phyloP scores from a whole-genome alignment of 768 basidiomycete genomes.

The Phaffia australis region DNA sequence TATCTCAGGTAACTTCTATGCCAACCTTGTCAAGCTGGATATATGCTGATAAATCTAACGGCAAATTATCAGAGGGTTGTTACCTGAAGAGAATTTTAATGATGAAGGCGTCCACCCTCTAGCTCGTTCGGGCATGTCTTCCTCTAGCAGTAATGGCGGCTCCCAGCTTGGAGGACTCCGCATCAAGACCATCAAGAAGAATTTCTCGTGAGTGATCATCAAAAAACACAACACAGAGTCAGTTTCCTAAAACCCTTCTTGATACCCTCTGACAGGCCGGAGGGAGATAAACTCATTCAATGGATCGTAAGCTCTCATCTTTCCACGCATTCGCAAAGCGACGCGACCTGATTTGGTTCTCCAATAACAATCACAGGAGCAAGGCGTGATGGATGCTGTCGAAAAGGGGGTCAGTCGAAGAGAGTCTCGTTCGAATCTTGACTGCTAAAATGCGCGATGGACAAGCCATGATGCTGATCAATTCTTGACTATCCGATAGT shows the following conservation, averaged over 20 bases:
- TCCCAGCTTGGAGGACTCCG: neutral
- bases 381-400: constrained; percentile 16
- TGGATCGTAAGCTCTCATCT: neutral
- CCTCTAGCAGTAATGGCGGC: neutral
- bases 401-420: constrained; percentile 5
- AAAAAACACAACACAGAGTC: no score
- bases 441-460: neutral
- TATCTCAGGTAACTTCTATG: constrained; percentile 10
- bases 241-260: neutral
- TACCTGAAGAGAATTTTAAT: constrained; percentile 15
- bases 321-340: neutral
- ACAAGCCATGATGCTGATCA: no score
- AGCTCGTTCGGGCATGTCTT: neutral
- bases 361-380: neutral
- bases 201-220: constrained; percentile 4
- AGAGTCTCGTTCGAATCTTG: neutral
- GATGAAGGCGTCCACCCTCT: constrained; percentile 8
- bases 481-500: neutral
- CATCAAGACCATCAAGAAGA: constrained; percentile 20
- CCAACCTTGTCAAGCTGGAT: neutral
- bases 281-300: constrained; percentile 12
- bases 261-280: neutral
- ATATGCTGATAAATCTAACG: neutral
- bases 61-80: constrained; percentile 1
- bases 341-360: no score